Percentiles rank a stretch among this genome's conserved stretches.
phyloP scores from a whole-genome alignment of 2,329 filamentous ascomycete genomes.

The Rhytidhysteron rufulum region DNA sequence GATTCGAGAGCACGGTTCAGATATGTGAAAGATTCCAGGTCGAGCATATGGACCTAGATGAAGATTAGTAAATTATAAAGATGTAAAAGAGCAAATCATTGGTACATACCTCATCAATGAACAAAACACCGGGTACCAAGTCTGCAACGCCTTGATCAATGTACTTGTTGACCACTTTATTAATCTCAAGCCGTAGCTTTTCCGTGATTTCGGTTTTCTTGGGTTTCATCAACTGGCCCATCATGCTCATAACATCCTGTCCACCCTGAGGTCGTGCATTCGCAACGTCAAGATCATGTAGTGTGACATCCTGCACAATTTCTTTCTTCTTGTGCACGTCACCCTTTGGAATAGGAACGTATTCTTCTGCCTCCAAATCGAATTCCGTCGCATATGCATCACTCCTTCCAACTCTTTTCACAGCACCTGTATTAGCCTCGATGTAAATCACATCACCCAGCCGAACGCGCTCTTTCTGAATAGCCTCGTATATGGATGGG shows the following conservation, averaged over 20 bases:
- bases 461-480: constrained; percentile 95
- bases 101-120: constrained; percentile 84
- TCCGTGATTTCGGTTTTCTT: constrained; percentile 99
- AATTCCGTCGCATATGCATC: constrained; percentile 98
- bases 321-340: constrained; percentile 99
- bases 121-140: constrained; percentile 94
- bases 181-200: constrained; percentile 92
- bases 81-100: constrained; percentile 3
- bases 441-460: constrained; percentile 99
- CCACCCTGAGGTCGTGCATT: constrained; percentile 94
- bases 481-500: constrained; percentile 97
- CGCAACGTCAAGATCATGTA: constrained; percentile 94
- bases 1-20: constrained; percentile 97
- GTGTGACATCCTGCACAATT: constrained; percentile 95
- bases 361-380: constrained; percentile 97
- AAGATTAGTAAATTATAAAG: constrained; percentile 3
- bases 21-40: constrained; percentile 98
- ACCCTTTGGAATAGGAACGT: constrained; percentile 96
- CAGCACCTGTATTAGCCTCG: constrained; percentile 96
- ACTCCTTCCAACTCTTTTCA: constrained; percentile 92
- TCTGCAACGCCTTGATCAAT: constrained; percentile 98
- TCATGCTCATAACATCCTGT: constrained; percentile 99
- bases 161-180: constrained; percentile 98
- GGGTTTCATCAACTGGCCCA: constrained; percentile 99
- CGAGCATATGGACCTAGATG: constrained; percentile 91